Conservation (phyloP, 805 yeast genomes). For the Barnettozyma salicaria region DNA sequence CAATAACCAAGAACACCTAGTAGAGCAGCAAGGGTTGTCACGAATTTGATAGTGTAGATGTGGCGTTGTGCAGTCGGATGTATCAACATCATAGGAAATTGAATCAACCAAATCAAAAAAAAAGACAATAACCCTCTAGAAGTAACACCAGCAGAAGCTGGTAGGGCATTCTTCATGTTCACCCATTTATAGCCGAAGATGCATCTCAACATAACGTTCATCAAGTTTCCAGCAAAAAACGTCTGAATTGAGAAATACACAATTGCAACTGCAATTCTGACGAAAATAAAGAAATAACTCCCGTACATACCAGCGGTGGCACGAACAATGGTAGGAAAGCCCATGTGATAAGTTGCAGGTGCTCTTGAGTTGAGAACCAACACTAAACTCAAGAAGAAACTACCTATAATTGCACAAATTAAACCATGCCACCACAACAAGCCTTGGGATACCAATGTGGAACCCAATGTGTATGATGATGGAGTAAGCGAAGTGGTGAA, state of each 20-base stretch:
- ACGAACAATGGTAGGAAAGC: constrained; percentile 6
- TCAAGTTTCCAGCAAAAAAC: constrained; percentile 4
- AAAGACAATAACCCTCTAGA: constrained; percentile 1
- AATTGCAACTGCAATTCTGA: constrained; percentile 6
- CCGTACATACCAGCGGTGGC: constrained; percentile 5
- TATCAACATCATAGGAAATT: constrained; percentile 3
- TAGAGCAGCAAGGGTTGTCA: constrained; percentile 18
- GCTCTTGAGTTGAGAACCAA: constrained; percentile 5
- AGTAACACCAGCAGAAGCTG: constrained; percentile 2
- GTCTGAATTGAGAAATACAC: constrained; percentile 5
- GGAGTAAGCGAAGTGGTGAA: constrained; percentile 6
- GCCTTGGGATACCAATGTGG: constrained; percentile 4
- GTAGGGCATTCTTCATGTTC: constrained; percentile 1
- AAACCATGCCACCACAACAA: constrained; percentile 6
- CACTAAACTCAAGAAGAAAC: constrained; percentile 5
- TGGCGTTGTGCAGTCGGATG: constrained; percentile 5
- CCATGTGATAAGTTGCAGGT: constrained; percentile 5
- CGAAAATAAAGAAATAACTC: constrained; percentile 4
- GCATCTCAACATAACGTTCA: constrained; percentile 5
- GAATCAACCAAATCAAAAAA: constrained; percentile 3
- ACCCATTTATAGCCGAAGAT: constrained; percentile 6
- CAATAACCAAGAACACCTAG: constrained; percentile 12
- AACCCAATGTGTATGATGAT: constrained; percentile 5
- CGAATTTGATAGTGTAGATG: constrained; percentile 1
- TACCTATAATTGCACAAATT: constrained; percentile 6